Conservation (phyloP, 805 yeast genomes). For the Sporopachydermia lactativora region DNA sequence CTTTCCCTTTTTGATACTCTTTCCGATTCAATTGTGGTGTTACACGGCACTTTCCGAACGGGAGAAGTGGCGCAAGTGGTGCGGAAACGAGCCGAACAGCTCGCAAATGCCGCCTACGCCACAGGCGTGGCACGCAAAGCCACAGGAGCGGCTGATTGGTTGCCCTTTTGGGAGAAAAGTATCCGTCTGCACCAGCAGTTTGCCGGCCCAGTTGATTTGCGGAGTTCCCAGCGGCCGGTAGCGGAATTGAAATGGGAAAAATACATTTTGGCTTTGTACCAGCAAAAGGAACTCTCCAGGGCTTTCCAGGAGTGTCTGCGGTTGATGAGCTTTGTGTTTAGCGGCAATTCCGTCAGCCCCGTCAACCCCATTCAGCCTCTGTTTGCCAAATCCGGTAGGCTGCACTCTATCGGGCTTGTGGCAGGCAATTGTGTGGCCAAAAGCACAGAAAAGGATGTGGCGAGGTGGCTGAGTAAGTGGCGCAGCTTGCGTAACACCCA, state of each 20-base stretch:
- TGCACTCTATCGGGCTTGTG: not conserved
- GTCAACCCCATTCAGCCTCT: not conserved
- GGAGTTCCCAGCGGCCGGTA: not conserved
- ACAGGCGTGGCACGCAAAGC: not conserved
- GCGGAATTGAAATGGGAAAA: conserved; percentile 1
- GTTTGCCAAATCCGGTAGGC: not conserved
- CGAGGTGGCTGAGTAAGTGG: too few relatives aligned
- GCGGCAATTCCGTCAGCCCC: too few relatives aligned
- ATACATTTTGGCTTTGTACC: not conserved
- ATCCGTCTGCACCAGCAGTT: not conserved
- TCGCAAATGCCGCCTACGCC: not conserved
- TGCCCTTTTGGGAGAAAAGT: not conserved
- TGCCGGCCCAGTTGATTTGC: not conserved
- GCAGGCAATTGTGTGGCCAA: not conserved
- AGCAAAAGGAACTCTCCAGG: not conserved
- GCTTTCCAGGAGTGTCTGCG: not conserved
- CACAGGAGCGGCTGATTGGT: not conserved
- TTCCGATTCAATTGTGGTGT: too few relatives aligned
- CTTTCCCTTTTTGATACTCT: too few relatives aligned
- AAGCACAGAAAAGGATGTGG: too few relatives aligned
- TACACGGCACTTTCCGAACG: too few relatives aligned
- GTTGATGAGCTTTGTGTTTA: too few relatives aligned
- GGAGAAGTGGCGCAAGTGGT: not conserved
- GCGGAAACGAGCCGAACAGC: not conserved
- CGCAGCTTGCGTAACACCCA: too few relatives aligned